Conservation (phyloP, 1,284 basidiomycete genomes). For the Tylopilus sp. region DNA sequence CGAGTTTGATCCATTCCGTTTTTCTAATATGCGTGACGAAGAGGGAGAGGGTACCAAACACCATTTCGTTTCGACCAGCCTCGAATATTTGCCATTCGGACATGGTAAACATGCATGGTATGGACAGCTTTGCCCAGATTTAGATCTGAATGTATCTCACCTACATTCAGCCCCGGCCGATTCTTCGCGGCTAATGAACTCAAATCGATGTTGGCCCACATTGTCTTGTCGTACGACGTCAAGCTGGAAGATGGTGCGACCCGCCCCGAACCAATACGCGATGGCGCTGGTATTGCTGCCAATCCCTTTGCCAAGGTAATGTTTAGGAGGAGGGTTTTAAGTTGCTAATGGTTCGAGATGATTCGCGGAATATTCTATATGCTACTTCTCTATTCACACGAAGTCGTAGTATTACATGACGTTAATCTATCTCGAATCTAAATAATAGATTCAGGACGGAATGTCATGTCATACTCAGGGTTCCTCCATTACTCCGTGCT, state of each 20-base stretch:
- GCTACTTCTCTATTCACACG: too few species aligned
- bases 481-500: too few species aligned
- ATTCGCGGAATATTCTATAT: too few species aligned
- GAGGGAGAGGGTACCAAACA: conserved; percentile 26
- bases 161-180: conserved; percentile 8
- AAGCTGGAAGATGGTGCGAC: conserved; percentile 7
- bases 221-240: conserved; percentile 11
- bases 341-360: too few species aligned
- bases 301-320: conserved; percentile 12
- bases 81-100: neutral
- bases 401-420: too few species aligned
- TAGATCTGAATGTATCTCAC: neutral
- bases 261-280: neutral
- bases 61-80: conserved; percentile 17
- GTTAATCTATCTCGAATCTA: too few species aligned
- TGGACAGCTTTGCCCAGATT: too few species aligned
- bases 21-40: conserved; percentile 27
- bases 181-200: conserved; percentile 10
- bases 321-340: conserved; percentile 11
- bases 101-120: neutral
- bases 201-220: conserved; percentile 15
- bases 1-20: conserved; percentile 48
- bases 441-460: too few species aligned
- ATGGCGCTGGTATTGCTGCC: neutral
- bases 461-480: too few species aligned